Evolutionary conservation across 2,329 filamentous ascomycete species (phyloP).

Genomic region (Coniochaeta ligniaria): DNA sequence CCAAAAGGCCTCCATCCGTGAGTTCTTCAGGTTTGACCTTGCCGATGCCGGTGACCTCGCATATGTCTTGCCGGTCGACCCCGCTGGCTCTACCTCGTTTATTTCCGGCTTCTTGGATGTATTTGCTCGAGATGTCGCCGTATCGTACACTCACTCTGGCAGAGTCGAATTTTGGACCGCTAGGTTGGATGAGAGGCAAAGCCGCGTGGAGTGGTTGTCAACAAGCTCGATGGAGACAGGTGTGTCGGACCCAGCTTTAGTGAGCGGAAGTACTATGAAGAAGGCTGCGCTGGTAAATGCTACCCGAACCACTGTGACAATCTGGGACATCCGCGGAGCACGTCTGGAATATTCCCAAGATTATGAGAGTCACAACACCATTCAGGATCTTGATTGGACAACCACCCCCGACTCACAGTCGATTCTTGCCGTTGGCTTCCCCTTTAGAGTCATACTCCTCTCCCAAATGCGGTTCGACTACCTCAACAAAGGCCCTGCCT

Average conservation of each 20-base stretch:
- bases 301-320: constrained; percentile 67
- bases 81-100: constrained; percentile 65
- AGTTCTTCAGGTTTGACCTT: constrained; percentile 68
- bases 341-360: constrained; percentile 75
- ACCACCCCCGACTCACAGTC: constrained; percentile 85
- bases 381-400: constrained; percentile 89
- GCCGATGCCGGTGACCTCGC: constrained; percentile 50
- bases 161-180: constrained; percentile 81
- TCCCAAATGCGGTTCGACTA: constrained; percentile 90
- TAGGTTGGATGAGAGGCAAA: constrained; percentile 53
- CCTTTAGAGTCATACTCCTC: constrained; percentile 74
- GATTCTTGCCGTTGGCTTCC: constrained; percentile 86
- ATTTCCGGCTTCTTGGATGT: constrained; percentile 76
- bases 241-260: constrained; percentile 63
- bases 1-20: constrained; percentile 37
- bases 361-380: constrained; percentile 65
- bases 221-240: constrained; percentile 79
- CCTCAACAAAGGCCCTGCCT: constrained; percentile 79
- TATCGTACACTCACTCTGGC: constrained; percentile 73
- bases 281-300: constrained; percentile 80
- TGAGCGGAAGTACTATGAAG: constrained; percentile 78
- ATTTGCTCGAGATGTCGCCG: constrained; percentile 78
- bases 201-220: constrained; percentile 69
- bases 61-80: constrained; percentile 75
- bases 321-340: constrained; percentile 81